Base-by-base conservation (phyloP, 2,329 filamentous ascomycete genomes). In the Myriosclerotinia scirpicola region DNA sequence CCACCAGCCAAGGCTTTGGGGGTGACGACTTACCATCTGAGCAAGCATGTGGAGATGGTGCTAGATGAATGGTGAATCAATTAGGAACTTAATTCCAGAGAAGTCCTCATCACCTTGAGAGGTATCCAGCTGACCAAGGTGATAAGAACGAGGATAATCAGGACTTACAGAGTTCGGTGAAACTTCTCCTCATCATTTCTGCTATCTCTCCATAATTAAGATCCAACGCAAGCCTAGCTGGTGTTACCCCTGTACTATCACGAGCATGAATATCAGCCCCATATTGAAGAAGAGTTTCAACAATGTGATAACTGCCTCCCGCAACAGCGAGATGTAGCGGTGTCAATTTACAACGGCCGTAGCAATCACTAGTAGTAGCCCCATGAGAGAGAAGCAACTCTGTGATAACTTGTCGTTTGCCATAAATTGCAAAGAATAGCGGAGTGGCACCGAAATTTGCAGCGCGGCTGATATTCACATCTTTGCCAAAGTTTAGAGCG, bases 401-500 rank as follows among this genome's bases (percentile, higher is more conserved):
- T 14, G n/a, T 11, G 5, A 14, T 50, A 17, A 20, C 15, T 12
- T 12, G 17, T 3, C 14, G 8, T 20, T 15, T 22, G 30, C 11
- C 42, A 46, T 48, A 60, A 2, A 60, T 22, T 34, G 58, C 44
- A 22, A 60, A 60, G 30, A 60, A 60, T 11, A 60, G 17, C 6
- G 58, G 58, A 20, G 58, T 60, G 17, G 14, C 8, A 9, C 34
- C 44, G 12, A 60, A 60, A 15, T 20, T n/a, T 2, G 58, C 26
- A 50, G 30, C 17, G 12, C 38, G 3, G n/a, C 50, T 22, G 15
- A 60, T 12, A 14, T 48, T 8, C 11, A 30, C 1, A n/a, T 52
- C 3, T 6, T 14, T 60, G 2, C 20, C 44, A 50, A 26, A 38
- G 8, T 48, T 26, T 17, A 60, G 17, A n/a, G 56, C 56, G 40